phyloP scores from a whole-genome alignment of 1,284 basidiomycete species.

The Acaromyces ingoldii region DNA sequence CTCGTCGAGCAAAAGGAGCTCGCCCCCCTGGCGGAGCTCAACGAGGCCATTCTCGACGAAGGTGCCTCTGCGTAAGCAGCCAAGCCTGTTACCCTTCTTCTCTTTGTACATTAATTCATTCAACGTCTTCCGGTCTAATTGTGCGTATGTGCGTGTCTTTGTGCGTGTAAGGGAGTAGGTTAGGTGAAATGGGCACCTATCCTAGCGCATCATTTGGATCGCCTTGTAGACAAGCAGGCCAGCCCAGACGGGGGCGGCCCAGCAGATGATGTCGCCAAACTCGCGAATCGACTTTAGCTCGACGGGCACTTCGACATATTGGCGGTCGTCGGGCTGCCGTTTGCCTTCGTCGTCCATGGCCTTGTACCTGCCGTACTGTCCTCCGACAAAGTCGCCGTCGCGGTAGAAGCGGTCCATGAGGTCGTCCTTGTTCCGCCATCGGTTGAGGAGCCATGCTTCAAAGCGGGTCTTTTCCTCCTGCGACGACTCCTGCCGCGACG shows the following conservation, averaged over 20 bases:
- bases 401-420: conserved; percentile 63
- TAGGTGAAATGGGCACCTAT: too few relatives aligned
- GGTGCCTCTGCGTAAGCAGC: neutral
- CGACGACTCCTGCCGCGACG: conserved; percentile 57
- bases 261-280: conserved; percentile 27
- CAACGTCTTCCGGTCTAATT: too few relatives aligned
- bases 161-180: too few relatives aligned
- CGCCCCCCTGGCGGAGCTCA: conserved; percentile 89
- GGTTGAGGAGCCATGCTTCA: conserved; percentile 71
- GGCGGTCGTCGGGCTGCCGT: neutral
- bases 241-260: conserved; percentile 17
- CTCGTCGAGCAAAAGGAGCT: conserved; percentile 97
- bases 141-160: too few relatives aligned
- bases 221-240: neutral
- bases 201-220: neutral
- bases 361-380: conserved; percentile 13
- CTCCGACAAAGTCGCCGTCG: conserved; percentile 44
- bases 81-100: neutral
- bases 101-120: neutral
- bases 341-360: conserved; percentile 4
- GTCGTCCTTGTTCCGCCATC: conserved; percentile 80
- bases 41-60: conserved; percentile 75
- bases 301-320: conserved; percentile 26
- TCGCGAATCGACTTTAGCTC: conserved; percentile 23
- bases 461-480: conserved; percentile 67